These are phyloP conservation scores for Quercus agrifolia DNA, from an alignment of 306 rosid genomes.

Conservation along the genomic window DNA sequence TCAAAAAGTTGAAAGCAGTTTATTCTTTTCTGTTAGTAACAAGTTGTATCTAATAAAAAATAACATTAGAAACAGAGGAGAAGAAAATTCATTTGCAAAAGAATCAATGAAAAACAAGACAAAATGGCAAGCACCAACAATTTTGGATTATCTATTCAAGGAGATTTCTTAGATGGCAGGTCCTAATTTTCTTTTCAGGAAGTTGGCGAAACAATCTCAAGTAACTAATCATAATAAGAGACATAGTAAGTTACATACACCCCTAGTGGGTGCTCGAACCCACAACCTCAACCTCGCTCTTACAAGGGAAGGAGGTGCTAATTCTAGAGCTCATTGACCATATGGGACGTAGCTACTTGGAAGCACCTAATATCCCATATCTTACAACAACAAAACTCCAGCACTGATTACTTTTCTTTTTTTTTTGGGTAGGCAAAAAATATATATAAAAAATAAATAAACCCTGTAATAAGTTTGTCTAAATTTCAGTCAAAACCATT, in stretches of 20 bases:
- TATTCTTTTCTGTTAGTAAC: not conserved
- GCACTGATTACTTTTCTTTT: not conserved
- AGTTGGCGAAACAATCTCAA: not conserved
- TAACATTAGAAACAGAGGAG: not conserved
- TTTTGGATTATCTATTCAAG: not conserved
- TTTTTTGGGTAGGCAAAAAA: too few relatives aligned
- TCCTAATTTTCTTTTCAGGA: conserved; percentile 1
- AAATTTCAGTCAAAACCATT: not conserved
- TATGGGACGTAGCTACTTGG: not conserved
- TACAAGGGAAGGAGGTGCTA: too few relatives aligned
- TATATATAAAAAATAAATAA: not conserved
- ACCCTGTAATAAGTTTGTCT: not conserved
- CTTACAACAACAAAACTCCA: not conserved
- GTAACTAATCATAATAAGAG: not conserved
- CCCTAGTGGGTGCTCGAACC: too few relatives aligned
- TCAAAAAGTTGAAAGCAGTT: not conserved
- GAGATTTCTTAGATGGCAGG: not conserved
- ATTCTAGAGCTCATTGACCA: too few relatives aligned
- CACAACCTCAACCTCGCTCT: too few relatives aligned
- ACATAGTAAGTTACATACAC: too few relatives aligned
- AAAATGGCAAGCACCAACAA: not conserved
- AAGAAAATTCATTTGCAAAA: not conserved
- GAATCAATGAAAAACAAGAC: conserved; percentile 10
- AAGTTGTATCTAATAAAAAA: not conserved
- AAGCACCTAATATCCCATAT: not conserved